phyloP scores from a whole-genome alignment of 257 asterid species.

The Cordia subcordata region DNA sequence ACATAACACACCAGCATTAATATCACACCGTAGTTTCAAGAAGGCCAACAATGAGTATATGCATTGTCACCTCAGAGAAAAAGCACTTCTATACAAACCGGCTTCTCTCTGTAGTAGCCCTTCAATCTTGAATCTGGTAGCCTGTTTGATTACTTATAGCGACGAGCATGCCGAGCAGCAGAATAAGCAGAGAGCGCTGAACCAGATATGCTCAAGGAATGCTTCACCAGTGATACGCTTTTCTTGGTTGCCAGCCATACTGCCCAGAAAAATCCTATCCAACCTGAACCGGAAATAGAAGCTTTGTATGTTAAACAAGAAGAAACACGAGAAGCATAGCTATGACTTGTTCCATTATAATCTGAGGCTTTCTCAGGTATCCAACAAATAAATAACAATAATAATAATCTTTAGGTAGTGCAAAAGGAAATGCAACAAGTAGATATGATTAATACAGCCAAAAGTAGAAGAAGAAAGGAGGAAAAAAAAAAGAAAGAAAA shows the following conservation, averaged over 20 bases:
- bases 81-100: conserved; percentile 1
- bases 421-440: too few relatives aligned
- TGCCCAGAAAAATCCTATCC: conserved; percentile 69
- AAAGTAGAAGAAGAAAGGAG: too few relatives aligned
- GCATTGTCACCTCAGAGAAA: too few relatives aligned
- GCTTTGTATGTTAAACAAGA: not conserved
- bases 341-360: too few relatives aligned
- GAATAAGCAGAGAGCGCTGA: conserved; percentile 59
- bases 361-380: too few relatives aligned
- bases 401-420: too few relatives aligned
- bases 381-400: not conserved
- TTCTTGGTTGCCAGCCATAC: conserved; percentile 54
- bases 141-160: conserved; percentile 5
- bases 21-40: not conserved
- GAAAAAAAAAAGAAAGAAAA: too few relatives aligned
- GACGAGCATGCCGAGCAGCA: conserved; percentile 28
- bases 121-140: conserved; percentile 12
- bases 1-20: not conserved
- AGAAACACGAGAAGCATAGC: not conserved
- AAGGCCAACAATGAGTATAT: not conserved
- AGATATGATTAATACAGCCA: too few relatives aligned
- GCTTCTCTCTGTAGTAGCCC: not conserved
- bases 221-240: conserved; percentile 49
- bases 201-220: conserved; percentile 47
- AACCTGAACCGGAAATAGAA: conserved; percentile 42